Evolutionary conservation across 2,329 filamentous ascomycete species (phyloP).

Genomic region (Colletotrichum liaoningense): DNA sequence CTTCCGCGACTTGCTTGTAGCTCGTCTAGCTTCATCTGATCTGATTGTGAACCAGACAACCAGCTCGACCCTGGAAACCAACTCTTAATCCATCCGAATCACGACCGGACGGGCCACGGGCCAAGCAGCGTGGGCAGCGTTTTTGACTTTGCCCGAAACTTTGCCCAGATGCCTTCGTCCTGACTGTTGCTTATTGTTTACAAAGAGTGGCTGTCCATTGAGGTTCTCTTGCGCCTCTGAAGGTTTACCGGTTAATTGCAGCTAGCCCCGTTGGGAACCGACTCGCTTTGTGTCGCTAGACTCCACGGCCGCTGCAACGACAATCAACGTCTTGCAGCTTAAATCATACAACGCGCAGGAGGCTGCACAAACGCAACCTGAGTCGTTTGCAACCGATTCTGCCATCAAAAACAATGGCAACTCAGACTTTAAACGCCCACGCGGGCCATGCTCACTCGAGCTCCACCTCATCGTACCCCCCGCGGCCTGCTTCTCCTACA

Average conservation of each 20-base stretch:
- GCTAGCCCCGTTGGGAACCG: constrained; percentile 2
- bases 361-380: constrained; percentile 2
- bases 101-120: constrained; percentile 16
- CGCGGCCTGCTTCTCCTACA: constrained; percentile 80
- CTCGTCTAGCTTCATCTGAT: constrained; percentile 12
- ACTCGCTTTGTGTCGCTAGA: constrained; percentile 22
- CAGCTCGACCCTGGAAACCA: not conserved
- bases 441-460: constrained; percentile 36
- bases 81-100: constrained; percentile 21
- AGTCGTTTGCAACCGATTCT: constrained; percentile 14
- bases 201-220: constrained; percentile 14
- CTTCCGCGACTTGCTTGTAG: constrained; percentile 6
- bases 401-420: constrained; percentile 43
- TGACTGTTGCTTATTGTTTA: constrained; percentile 10
- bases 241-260: constrained; percentile 17
- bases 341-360: constrained; percentile 8
- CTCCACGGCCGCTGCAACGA: constrained; percentile 27
- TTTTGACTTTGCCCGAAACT: constrained; percentile 11
- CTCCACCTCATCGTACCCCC: constrained; percentile 51
- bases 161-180: constrained; percentile 28
- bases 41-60: constrained; percentile 5
- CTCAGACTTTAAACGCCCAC: constrained; percentile 40
- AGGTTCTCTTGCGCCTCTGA: constrained; percentile 5
- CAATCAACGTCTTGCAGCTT: constrained; percentile 24
- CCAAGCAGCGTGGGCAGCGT: constrained; percentile 2